Conservation (phyloP, 768 basidiomycete genomes). For the Gautieria morchelliformis region DNA sequence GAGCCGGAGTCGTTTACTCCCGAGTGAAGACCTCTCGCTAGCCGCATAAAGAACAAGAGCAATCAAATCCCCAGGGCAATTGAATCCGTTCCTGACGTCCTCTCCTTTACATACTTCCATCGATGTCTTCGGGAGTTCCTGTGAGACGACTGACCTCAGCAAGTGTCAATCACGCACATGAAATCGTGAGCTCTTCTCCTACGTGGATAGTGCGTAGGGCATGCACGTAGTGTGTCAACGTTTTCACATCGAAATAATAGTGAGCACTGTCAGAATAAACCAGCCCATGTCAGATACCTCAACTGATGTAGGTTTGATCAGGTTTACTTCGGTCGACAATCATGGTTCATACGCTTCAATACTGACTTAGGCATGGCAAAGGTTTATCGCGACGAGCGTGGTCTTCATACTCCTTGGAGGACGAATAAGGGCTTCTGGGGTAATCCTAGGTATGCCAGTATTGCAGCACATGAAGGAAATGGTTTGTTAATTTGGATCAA, state of each 20-base stretch:
- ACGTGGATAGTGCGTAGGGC: not conserved
- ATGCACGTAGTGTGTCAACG: not conserved
- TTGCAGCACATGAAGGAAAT: constrained; percentile 5
- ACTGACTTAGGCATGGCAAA: not conserved
- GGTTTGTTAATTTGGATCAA: not conserved
- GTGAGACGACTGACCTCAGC: not conserved
- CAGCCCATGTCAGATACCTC: not conserved
- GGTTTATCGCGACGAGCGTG: not conserved
- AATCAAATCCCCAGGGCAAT: not conserved
- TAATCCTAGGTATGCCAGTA: constrained; percentile 5
- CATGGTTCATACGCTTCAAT: not conserved
- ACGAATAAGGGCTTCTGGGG: constrained; percentile 6
- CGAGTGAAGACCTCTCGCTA: not conserved
- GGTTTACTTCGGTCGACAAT: not conserved
- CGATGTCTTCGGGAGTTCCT: not conserved
- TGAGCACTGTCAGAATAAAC: not conserved
- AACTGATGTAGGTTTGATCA: not conserved
- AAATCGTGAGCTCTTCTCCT: not conserved
- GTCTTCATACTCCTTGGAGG: constrained; percentile 4
- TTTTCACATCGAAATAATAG: constrained; percentile 1
- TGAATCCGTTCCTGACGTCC: not conserved
- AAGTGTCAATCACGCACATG: not conserved
- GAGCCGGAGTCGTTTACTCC: not conserved
- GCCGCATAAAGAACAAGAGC: not conserved
- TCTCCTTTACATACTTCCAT: not conserved